Evolutionary conservation across 495 filamentous ascomycete genomes (phyloP), one percentile per base, ranked within the genome.

Genomic region (Neurospora intermedia): DNA sequence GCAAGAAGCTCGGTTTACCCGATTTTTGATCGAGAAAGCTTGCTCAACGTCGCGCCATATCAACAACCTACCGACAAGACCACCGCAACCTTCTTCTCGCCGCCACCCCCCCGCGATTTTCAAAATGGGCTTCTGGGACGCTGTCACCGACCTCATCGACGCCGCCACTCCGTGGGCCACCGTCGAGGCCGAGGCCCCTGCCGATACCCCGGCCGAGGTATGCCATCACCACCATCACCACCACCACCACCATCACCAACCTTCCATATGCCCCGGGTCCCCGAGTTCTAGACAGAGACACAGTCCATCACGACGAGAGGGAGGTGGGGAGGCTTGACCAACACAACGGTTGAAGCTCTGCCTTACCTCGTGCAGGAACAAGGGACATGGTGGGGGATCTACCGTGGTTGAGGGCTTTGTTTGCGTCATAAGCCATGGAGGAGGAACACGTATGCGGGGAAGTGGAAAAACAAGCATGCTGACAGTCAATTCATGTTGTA

Each of bases 111-210:
- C 27, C 54, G 54, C 23, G 15, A 66, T 69, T 69, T 80, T 75
- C 77, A 82, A 77, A 78, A 88, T 88, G 86, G 87, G 85, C 81
- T 83, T 88, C 83, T 89, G 85, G 83, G 85, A 88, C 80, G 79
- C 81, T 76, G 82, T 86, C 72, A 81, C 79, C 71, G 86, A 87
- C 80, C 80, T 88, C 76, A 78, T 87, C 77, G 85, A 87, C 80
- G 87, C 86, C 69, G 85, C 84, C 71, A 80, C 82, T 80, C 87
- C 87, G 77, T 88, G 86, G 86, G 80, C 79, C 73, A 82, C 83
- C 71, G 86, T 81, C 76, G 85, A 88, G 80, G 87, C 87, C 71
- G 87, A 89, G 78, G 86, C 87, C 31, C 83, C 84, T 71, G 82
- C 82, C 71, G 77, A 81, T 70, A 77, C 76, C 39, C 75, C 75